Evolutionary conservation across 176 grass and related monocot genomes (phyloP), one percentile per base, ranked within the genome.

Genomic region (Olyra latifolia): DNA sequence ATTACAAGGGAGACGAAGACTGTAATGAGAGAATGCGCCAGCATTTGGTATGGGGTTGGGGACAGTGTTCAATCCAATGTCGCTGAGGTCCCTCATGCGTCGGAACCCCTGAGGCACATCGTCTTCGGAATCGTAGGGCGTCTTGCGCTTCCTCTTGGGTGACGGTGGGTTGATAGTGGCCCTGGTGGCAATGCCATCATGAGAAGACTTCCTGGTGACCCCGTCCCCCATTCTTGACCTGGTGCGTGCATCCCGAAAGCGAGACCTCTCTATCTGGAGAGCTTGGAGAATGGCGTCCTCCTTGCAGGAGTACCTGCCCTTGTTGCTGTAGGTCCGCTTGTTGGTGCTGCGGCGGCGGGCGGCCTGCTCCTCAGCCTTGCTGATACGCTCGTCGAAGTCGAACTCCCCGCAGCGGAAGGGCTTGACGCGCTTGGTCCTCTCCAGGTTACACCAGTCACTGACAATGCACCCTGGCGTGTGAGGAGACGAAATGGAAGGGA

Each of bases 361-460:
- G 28, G 76, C 45, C 40, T 62, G 54, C 66, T 45, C 32, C 82
- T 81, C 32, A 58, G 75, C 85, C 61, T 39, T 80, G 63, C 83
- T 56, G 78, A 93, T 93, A 70, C 75, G 78, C 38, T 78, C 62
- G 1, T 93, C 77, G 35, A 84, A 53, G 46, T 83, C 76, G 4
- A 16, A 22, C n/a, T 93, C 91, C 62, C 91, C 82, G 76, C 91
- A 93, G 70, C 91, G 91, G 82, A 93, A 93, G 41, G 85, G 82
- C 82, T 90, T 93, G 11, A 93, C 88, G 71, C 88, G 91, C 78
- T 90, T 93, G 65, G 82, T 83, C 59, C 80, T 75, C 24, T 62
- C 82, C 2, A 88, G 75, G 82, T 93, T 93, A 42, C 76, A 93
- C 91, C 91, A 93, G 48, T 93, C 88, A 48, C 91, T 93, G 81